A percentile compares a stretch with the other conserved stretches of the same genome.
Evolutionary conservation across 441 rosid genomes (phyloP).

Genomic region (Mallotus repandus): DNA sequence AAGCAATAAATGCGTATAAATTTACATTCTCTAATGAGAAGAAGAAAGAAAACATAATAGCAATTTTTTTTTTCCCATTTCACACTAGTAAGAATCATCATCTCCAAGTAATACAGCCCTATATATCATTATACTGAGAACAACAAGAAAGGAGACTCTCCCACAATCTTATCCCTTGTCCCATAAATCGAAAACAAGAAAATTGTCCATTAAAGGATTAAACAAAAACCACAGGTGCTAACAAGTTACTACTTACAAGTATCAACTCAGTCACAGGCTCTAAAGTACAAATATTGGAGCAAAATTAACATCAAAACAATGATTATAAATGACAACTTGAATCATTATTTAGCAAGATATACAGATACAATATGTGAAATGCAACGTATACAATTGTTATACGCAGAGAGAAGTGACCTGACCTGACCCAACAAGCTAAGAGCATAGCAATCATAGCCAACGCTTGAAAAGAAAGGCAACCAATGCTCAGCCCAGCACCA

Average conservation of each 20-base stretch:
- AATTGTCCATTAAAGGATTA: not conserved
- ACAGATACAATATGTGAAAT: not conserved
- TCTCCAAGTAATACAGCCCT: too few relatives aligned
- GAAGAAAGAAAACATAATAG: not conserved
- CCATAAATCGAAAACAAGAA: not conserved
- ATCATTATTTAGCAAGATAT: too few relatives aligned
- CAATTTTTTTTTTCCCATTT: too few relatives aligned
- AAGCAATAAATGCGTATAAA: too few relatives aligned
- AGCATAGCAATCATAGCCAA: conserved; percentile 82
- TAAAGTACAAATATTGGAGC: not conserved
- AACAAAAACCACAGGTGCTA: not conserved
- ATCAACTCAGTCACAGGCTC: not conserved
- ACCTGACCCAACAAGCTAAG: conserved; percentile 81
- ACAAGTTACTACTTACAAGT: not conserved
- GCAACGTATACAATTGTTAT: not conserved
- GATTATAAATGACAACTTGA: too few relatives aligned
- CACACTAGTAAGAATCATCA: not conserved
- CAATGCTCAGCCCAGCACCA: conserved; percentile 98
- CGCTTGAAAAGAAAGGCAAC: conserved; percentile 76
- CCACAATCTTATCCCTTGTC: not conserved
- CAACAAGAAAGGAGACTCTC: not conserved
- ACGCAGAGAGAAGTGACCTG: conserved; percentile 35
- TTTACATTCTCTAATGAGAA: too few relatives aligned
- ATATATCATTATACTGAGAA: not conserved
- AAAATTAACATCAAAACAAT: not conserved